Conservation (phyloP, 306 rosid species). For the Cucurbita moschata region DNA sequence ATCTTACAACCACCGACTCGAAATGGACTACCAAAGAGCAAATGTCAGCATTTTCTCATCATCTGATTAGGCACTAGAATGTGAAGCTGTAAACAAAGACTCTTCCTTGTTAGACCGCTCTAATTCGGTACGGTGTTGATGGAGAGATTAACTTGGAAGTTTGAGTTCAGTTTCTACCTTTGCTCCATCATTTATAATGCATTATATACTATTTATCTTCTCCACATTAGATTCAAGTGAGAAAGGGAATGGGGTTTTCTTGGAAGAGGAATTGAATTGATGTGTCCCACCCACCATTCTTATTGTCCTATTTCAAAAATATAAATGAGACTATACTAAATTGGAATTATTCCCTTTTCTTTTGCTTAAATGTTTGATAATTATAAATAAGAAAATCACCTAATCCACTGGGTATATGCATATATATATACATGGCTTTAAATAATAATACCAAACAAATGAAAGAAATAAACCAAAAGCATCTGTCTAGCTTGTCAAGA, state of each 20-base stretch:
- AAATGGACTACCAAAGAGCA: too few relatives aligned
- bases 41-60: too few relatives aligned
- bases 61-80: too few relatives aligned
- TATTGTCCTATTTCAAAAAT: background rate
- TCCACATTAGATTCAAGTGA: background rate
- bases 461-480: background rate
- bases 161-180: too few relatives aligned
- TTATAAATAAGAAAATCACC: background rate
- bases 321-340: background rate
- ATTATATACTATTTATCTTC: background rate
- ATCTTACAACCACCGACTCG: too few relatives aligned
- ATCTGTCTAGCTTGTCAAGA: background rate
- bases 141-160: too few relatives aligned
- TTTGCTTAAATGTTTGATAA: background rate
- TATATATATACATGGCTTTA: background rate
- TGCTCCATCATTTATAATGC: background rate
- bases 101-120: too few relatives aligned
- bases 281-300: conserved; percentile 1
- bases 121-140: too few relatives aligned
- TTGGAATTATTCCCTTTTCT: background rate
- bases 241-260: background rate
- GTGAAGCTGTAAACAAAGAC: too few relatives aligned
- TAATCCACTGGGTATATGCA: background rate
- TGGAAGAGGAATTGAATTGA: background rate
- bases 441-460: background rate